Evolutionary conservation across 225 moss, liverwort and hornwort species (phyloP), one percentile per base, ranked within the genome.

Genomic region (Neckera pumila): DNA sequence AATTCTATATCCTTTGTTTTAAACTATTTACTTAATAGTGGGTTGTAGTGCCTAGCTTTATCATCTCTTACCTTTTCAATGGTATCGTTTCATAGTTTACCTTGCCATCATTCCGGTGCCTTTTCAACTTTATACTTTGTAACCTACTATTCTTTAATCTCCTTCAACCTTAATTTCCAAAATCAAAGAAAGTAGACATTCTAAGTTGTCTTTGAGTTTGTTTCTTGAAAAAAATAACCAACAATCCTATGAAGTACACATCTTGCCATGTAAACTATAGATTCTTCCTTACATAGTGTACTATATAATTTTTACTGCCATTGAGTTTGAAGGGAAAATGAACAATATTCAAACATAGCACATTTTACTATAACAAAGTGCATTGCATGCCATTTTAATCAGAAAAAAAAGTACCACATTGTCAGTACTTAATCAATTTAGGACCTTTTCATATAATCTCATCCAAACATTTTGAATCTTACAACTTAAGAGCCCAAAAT

Each of bases 221-320:
- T 36, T n/a, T 36, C 1, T 54, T 15, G 25, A 34, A 54, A 76
- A 76, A 77, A 54, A 76, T 23, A 76, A 53, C 14, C 36, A 54
- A 20, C 49, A 75, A 76, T 3, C 3, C 5, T 36, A 13, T 53
- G 0, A 53, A 6, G 9, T 76, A 23, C 2, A 23, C 3, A n/a
- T 54, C 10, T 36, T 54, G 16, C 15, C 10, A 36, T 6, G 2
- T 54, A 54, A 77, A 77, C 0, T 16, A 0, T 6, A 25, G 6
- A 54, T 77, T 54, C 9, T n/a, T 54, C 51, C 0, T n/a, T 14
- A 49, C 0, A 77, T 0, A 36, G 0, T 13, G 13, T 16, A 36
- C 4, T n/a, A 36, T 14, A 77, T 6, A 76, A 76, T 76, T 53
- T 54, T 3, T 36, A 36, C 14, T 0, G 1, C 5, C 8, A 54